Evolutionary conservation across 805 yeast species (phyloP).

Genomic region (Kluyveromyces starmeri): DNA sequence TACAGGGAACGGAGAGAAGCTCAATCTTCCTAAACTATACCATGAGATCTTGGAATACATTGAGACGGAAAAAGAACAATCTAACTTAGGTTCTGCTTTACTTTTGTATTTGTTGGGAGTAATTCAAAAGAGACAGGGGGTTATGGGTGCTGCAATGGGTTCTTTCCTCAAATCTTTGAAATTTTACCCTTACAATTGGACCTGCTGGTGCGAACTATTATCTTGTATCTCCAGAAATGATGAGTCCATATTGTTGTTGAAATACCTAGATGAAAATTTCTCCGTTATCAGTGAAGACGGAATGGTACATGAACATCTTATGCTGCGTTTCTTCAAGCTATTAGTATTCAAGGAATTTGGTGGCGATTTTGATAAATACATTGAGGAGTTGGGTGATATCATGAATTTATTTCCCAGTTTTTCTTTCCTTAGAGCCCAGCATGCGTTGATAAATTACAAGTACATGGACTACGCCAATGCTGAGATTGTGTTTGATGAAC

Average conservation of each 20-base stretch:
- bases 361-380: slow-evolving; percentile 51
- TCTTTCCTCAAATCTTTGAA: slow-evolving; percentile 52
- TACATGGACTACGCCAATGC: slow-evolving; percentile 79
- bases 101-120: slow-evolving; percentile 68
- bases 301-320: slow-evolving; percentile 17
- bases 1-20: slow-evolving; percentile 18
- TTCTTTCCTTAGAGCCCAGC: slow-evolving; percentile 66
- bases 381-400: slow-evolving; percentile 42
- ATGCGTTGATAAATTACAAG: slow-evolving; percentile 74
- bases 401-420: slow-evolving; percentile 59
- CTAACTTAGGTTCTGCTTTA: slow-evolving; percentile 38
- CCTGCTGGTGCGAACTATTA: slow-evolving; percentile 79
- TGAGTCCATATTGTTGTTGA: slow-evolving; percentile 41
- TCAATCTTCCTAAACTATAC: slow-evolving; percentile 28
- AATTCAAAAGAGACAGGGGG: slow-evolving; percentile 48
- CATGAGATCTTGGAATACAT: slow-evolving; percentile 32
- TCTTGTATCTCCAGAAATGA: slow-evolving; percentile 52
- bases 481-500: slow-evolving; percentile 67
- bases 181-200: slow-evolving; percentile 82
- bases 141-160: slow-evolving; percentile 50
- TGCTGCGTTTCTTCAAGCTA: slow-evolving; percentile 54
- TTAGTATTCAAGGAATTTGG: slow-evolving; percentile 70
- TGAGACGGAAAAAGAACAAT: slow-evolving; percentile 12
- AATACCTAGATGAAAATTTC: slow-evolving; percentile 29
- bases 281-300: slow-evolving; percentile 6